These are phyloP conservation scores for Pyrus hybrid DNA, from an alignment of 331 rosid genomes.

Conservation along the genomic window DNA sequence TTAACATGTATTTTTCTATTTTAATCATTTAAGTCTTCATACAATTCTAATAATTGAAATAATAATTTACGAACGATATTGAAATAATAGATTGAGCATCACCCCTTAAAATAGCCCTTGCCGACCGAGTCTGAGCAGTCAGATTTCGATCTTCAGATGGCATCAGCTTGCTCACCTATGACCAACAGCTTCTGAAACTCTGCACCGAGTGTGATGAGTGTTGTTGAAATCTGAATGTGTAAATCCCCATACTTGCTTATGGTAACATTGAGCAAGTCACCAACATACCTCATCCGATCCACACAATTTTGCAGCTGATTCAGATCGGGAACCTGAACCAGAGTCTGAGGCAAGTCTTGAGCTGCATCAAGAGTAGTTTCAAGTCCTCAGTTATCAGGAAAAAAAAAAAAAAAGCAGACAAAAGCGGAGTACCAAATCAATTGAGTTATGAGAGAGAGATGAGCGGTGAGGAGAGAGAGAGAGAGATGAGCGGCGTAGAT, in stretches of 20 bases:
- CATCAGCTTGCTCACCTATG: constrained; percentile 54
- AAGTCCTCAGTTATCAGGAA: too few species aligned
- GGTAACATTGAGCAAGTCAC: constrained; percentile 58
- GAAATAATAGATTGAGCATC: constrained; percentile 68
- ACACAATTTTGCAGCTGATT: constrained; percentile 70
- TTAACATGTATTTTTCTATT: too few species aligned
- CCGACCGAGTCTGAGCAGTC: constrained; percentile 61
- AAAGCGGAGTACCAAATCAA: too few species aligned
- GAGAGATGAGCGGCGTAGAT: too few species aligned
- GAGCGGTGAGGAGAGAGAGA: too few species aligned
- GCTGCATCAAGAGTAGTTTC: constrained; percentile 63
- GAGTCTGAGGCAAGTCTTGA: constrained; percentile 76
- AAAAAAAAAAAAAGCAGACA: too few species aligned
- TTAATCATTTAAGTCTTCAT: too few species aligned
- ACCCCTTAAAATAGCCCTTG: constrained; percentile 50
- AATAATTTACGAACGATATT: too few species aligned
- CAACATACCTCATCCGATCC: constrained; percentile 75
- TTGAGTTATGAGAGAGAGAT: too few species aligned
- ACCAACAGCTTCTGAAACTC: constrained; percentile 65
- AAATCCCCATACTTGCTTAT: constrained; percentile 75
- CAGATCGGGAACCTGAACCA: constrained; percentile 78
- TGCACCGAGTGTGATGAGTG: constrained; percentile 67
- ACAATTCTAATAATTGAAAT: too few species aligned
- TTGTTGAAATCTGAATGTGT: constrained; percentile 61
- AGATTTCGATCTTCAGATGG: constrained; percentile 60